Evolutionary conservation across 2,329 filamentous ascomycete species (phyloP).

Genomic region (Chaetomium sp.): DNA sequence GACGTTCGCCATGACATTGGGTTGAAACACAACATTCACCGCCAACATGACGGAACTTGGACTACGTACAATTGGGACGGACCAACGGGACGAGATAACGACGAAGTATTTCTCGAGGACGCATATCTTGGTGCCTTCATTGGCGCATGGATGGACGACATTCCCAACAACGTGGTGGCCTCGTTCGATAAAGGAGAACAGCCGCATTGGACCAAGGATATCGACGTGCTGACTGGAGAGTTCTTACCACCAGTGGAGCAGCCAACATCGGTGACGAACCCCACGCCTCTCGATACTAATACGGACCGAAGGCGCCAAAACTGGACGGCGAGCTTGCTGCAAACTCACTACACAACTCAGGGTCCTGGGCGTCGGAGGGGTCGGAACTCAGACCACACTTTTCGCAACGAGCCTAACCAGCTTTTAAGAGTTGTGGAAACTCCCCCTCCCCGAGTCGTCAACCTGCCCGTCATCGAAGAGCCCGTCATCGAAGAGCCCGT

Average conservation of each 20-base stretch:
- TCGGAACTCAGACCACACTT: neutral
- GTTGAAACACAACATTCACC: slow-evolving; percentile 5
- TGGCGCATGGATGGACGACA: slow-evolving; percentile 5
- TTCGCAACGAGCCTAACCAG: neutral
- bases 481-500: neutral
- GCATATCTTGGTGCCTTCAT: slow-evolving; percentile 10
- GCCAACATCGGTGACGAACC: slow-evolving; percentile 26
- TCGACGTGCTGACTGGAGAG: slow-evolving; percentile 33
- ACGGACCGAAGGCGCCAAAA: slow-evolving; percentile 19
- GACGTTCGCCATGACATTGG: slow-evolving; percentile 18
- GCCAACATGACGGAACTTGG: slow-evolving; percentile 1
- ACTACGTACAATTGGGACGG: slow-evolving; percentile 5
- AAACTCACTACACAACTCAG: neutral
- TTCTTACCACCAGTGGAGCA: slow-evolving; percentile 30
- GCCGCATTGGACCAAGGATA: slow-evolving; percentile 26
- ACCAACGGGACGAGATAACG: slow-evolving; percentile 1
- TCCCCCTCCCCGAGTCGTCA: no score
- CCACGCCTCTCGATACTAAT: slow-evolving; percentile 6
- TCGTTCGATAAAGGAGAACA: neutral
- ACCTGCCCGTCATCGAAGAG: neutral
- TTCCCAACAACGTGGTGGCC: neutral
- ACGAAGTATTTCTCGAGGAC: neutral
- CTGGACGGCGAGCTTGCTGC: slow-evolving; percentile 19
- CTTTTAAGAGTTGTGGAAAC: no score
- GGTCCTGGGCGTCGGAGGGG: neutral